Percentiles rank a stretch among this genome's conserved stretches.
These are phyloP conservation scores for Aspergillus fructus DNA, from an alignment of 2,329 filamentous ascomycete species.

Conservation along the genomic window DNA sequence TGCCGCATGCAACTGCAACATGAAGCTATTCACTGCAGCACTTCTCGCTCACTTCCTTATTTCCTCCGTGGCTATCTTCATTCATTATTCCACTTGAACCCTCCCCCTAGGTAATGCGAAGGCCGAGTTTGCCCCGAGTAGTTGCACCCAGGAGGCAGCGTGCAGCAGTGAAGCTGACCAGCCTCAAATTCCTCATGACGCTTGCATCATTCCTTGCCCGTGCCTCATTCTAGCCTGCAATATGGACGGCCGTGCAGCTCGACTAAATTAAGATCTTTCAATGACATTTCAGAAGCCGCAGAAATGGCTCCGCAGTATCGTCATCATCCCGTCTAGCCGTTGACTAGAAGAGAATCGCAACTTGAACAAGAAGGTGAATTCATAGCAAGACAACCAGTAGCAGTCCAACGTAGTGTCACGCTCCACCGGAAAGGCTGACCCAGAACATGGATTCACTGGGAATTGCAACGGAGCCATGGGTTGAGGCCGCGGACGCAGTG, in stretches of 20 bases:
- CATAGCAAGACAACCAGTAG: constrained; percentile 5
- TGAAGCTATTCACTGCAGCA: constrained; percentile 12
- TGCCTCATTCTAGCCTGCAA: not conserved
- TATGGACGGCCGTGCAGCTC: not conserved
- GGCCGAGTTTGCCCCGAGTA: not conserved
- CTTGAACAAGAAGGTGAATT: not conserved
- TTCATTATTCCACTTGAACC: not conserved
- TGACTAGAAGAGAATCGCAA: not conserved
- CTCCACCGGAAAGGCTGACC: constrained; percentile 16
- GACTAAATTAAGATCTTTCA: not conserved
- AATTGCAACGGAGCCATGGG: constrained; percentile 30
- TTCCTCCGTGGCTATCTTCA: not conserved
- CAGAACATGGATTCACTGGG: constrained; percentile 17
- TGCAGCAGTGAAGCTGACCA: not conserved
- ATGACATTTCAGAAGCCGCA: not conserved
- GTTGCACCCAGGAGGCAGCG: not conserved
- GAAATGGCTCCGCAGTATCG: constrained; percentile 3
- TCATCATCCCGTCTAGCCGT: not conserved
- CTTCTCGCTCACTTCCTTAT: not conserved
- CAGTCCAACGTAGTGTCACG: constrained; percentile 20
- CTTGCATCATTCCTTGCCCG: not conserved
- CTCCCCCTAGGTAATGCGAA: not conserved
- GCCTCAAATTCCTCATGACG: not conserved
- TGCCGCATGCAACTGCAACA: constrained; percentile 25
- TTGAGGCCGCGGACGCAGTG: constrained; percentile 2